A percentile compares a stretch with the other conserved stretches of the same genome.
phyloP scores from a whole-genome alignment of 2,329 filamentous ascomycete species.

The Exophiala sp. region DNA sequence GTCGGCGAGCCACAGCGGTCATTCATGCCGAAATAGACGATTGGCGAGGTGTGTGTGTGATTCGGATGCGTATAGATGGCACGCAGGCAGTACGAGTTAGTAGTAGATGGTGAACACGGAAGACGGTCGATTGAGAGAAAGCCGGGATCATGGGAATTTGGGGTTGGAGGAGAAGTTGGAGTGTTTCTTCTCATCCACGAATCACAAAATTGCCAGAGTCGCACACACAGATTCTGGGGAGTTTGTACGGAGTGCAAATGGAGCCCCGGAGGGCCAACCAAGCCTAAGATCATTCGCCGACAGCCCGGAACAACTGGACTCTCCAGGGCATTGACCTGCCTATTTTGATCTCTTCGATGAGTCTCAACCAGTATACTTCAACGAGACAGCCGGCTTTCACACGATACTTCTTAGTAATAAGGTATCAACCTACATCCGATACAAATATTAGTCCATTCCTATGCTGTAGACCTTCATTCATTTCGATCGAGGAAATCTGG shows the following conservation, averaged over 20 bases:
- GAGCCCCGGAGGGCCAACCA: background rate
- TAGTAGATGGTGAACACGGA: too few relatives aligned
- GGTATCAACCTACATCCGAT: too few relatives aligned
- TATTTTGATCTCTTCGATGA: background rate
- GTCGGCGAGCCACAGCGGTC: too few relatives aligned
- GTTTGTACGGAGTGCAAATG: background rate
- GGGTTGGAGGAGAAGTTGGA: conserved; percentile 1
- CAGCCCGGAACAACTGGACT: conserved; percentile 1
- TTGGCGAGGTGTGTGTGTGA: background rate
- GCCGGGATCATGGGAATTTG: background rate
- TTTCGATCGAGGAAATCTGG: too few relatives aligned
- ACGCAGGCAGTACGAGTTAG: too few relatives aligned
- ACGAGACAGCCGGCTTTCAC: background rate
- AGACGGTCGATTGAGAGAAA: background rate
- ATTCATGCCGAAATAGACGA: background rate
- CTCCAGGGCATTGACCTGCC: background rate
- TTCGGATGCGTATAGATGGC: background rate
- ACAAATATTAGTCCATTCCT: too few relatives aligned
- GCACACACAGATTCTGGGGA: background rate
- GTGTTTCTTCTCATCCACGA: background rate
- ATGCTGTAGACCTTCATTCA: too few relatives aligned
- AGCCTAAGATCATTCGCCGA: background rate
- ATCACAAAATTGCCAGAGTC: background rate
- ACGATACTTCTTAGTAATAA: background rate
- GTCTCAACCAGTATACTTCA: too few relatives aligned